A percentile compares a stretch with the other conserved stretches of the same genome.
These are phyloP conservation scores for Boletus coccyginus DNA, from an alignment of 768 basidiomycete species.

Conservation along the genomic window DNA sequence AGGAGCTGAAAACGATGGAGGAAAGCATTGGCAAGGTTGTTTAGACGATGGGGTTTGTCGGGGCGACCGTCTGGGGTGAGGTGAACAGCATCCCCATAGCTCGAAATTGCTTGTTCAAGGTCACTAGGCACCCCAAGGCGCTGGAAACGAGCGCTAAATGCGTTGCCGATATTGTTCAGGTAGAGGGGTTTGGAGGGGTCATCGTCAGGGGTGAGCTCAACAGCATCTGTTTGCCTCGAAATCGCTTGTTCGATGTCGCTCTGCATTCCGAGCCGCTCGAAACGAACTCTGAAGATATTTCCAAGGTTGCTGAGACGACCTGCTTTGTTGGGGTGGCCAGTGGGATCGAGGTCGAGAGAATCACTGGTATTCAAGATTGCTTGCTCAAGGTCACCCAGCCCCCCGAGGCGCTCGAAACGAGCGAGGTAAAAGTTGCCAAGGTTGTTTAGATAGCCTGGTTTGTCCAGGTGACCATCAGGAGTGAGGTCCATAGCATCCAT, in stretches of 20 bases:
- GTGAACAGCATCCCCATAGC: not conserved
- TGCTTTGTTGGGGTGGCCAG: not conserved
- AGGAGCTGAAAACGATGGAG: no score
- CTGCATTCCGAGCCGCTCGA: not conserved
- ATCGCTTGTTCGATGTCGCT: not conserved
- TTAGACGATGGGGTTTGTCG: not conserved
- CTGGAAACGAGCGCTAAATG: not conserved
- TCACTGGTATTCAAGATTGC: not conserved
- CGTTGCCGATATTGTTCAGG: not conserved
- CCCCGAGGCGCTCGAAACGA: not conserved
- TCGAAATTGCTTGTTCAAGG: slow-evolving; percentile 5
- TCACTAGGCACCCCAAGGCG: not conserved
- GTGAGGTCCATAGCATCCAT: not conserved
- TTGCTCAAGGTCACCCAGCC: not conserved
- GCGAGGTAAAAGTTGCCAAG: not conserved
- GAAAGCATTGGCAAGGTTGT: no score
- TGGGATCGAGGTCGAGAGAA: not conserved
- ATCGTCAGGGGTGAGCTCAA: not conserved
- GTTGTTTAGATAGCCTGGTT: not conserved
- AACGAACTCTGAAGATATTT: not conserved
- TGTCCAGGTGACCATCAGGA: not conserved
- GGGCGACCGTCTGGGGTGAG: not conserved
- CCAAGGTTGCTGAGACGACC: not conserved
- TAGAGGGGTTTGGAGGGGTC: not conserved
- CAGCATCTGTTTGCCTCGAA: not conserved